A percentile compares a stretch with the other conserved stretches of the same genome.
These are phyloP conservation scores for Ustilago shanxiensis DNA, from an alignment of 1,284 basidiomycete genomes.

Conservation along the genomic window DNA sequence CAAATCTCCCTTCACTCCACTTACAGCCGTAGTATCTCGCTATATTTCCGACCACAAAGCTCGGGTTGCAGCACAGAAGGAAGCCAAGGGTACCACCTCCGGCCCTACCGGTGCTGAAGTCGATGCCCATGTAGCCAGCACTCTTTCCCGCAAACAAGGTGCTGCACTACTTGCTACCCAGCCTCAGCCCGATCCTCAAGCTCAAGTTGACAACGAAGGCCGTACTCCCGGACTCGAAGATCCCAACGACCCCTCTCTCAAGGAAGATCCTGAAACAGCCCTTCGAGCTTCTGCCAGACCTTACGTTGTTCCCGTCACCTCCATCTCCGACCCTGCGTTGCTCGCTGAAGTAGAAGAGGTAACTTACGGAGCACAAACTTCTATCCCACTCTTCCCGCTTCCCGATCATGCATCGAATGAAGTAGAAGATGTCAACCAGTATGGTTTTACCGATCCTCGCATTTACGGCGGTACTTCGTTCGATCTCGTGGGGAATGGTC, in stretches of 20 bases:
- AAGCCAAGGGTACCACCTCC: conserved; percentile 29
- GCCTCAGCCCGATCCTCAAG: background rate
- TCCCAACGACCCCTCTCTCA: conserved; percentile 35
- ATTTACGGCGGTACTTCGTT: conserved; percentile 52
- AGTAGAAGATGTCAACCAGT: conserved; percentile 26
- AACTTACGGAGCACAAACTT: conserved; percentile 31
- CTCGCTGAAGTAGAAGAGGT: conserved; percentile 15
- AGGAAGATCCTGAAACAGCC: conserved; percentile 34
- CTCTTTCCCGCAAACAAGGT: conserved; percentile 25
- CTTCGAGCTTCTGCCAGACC: conserved; percentile 15
- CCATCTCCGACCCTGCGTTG: conserved; percentile 19
- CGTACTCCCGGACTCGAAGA: conserved; percentile 51
- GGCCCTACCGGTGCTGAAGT: conserved; percentile 43
- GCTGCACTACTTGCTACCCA: conserved; percentile 1
- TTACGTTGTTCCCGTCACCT: conserved; percentile 12
- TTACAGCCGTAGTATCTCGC: conserved; percentile 19
- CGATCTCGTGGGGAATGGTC: conserved; percentile 47
- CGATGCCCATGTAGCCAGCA: conserved; percentile 43
- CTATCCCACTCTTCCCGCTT: conserved; percentile 22
- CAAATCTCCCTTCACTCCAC: conserved; percentile 18
- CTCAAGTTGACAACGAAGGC: conserved; percentile 29
- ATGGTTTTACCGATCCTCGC: conserved; percentile 55
- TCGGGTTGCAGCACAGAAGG: conserved; percentile 25
- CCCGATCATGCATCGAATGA: conserved; percentile 1
- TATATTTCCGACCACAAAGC: conserved; percentile 33